Percentiles rank a stretch among this genome's conserved stretches.
Evolutionary conservation across 441 rosid species (phyloP).

Genomic region (Melastoma candidum): DNA sequence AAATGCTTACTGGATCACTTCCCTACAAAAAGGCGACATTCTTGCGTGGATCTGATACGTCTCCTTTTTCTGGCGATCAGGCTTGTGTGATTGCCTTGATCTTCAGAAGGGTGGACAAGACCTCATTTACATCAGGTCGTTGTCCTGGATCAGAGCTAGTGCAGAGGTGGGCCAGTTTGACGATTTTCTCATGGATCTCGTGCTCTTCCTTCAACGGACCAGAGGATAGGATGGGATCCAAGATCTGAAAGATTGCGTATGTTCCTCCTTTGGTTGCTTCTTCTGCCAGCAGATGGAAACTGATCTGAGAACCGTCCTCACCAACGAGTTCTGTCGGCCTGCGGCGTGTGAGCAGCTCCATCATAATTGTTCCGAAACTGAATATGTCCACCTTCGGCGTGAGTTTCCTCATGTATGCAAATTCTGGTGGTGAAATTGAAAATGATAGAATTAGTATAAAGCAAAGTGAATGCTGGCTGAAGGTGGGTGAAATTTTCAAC

Average conservation of each 20-base stretch:
- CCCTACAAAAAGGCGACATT: slow-evolving; percentile 3
- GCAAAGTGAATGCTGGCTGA: not conserved
- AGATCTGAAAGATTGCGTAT: slow-evolving; percentile 34
- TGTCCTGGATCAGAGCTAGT: slow-evolving; percentile 53
- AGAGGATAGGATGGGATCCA: slow-evolving; percentile 39
- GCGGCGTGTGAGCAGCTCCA: slow-evolving; percentile 59
- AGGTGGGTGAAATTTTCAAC: not conserved
- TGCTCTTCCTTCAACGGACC: slow-evolving; percentile 20
- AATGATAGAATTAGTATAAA: not conserved
- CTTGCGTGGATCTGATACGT: not conserved
- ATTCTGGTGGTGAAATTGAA: slow-evolving; percentile 42
- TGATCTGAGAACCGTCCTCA: slow-evolving; percentile 39
- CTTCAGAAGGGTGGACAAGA: slow-evolving; percentile 42
- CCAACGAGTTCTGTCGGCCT: slow-evolving; percentile 62
- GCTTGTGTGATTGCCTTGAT: slow-evolving; percentile 11
- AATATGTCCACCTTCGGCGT: slow-evolving; percentile 76
- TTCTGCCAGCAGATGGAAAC: slow-evolving; percentile 44
- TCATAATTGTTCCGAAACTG: slow-evolving; percentile 67
- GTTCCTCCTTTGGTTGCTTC: slow-evolving; percentile 31
- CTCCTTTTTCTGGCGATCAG: not conserved
- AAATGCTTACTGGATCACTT: slow-evolving; percentile 5
- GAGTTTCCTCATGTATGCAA: slow-evolving; percentile 71
- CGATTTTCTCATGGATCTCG: slow-evolving; percentile 29
- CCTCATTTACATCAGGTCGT: slow-evolving; percentile 52
- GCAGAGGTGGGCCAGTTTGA: slow-evolving; percentile 59